Evolutionary conservation across 2,329 filamentous ascomycete genomes (phyloP), one percentile per base, ranked within the genome.

Genomic region (Cordyceps cicadae): DNA sequence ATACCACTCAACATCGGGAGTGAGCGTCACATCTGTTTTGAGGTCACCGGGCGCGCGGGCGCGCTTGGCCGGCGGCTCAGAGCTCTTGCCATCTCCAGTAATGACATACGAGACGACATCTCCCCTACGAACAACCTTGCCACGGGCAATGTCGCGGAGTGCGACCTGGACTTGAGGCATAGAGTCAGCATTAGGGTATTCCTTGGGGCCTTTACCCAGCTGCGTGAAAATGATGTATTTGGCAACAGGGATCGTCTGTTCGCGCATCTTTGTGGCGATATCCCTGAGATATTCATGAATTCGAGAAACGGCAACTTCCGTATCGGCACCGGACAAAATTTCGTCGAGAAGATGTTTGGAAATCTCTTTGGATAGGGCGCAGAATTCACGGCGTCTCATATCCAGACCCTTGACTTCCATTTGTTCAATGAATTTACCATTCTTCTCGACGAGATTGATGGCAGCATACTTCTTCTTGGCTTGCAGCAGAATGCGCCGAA

Each of bases 391-490:
- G 69, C 94, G 86, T 76, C 88, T 91, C 94, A 99, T 99, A 70
- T 99, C 94, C 53, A 99, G 83, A 78, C 94, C 94, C 76, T 99
- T 99, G 70, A 99, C 90, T 73, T 99, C 94, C 75, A 99, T 88
- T 76, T 96, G 93, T 72, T 97, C 93, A 50, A 93, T 81, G 70
- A 87, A 96, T 72, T 93, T 95, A 67, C 92, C 92, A 68, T 95
- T 89, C 24, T 89, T 81, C 68, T 97, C 90, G 7, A 94, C 85
- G 72, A 97, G 85, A 72, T 96, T 97, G 74, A 99, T 89, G 46
- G 94, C 94, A 9, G 94, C 94, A 74, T 99, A 99, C 79, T 99
- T 99, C 81, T 99, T 99, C 82, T 99, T 99, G 34, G 94, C 93
- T 70, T 97, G 94, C 15, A 99, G 81, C 45, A 99, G 78, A 60